These are phyloP conservation scores for Hypoxylon sp. DNA, from an alignment of 2,329 filamentous ascomycete genomes.

Conservation along the genomic window DNA sequence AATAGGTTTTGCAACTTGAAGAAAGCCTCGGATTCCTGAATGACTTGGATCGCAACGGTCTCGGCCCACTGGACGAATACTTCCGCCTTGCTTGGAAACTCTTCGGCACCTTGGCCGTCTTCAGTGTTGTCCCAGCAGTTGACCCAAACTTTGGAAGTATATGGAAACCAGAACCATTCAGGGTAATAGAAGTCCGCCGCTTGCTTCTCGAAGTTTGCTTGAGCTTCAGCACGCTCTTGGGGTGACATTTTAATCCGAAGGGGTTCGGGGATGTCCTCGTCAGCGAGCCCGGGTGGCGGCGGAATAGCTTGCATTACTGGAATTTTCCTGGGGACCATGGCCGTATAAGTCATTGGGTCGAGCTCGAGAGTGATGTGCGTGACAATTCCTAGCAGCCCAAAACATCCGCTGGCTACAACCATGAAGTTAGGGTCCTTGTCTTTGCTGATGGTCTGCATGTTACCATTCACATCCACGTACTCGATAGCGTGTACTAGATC, in stretches of 20 bases:
- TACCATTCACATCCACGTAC: constrained; percentile 63
- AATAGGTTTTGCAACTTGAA: constrained; percentile 32
- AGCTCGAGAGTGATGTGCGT: constrained; percentile 65
- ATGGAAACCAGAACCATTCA: constrained; percentile 68
- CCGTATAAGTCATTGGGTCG: constrained; percentile 63
- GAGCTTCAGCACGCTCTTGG: constrained; percentile 26
- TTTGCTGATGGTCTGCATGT: constrained; percentile 56
- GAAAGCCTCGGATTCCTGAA: constrained; percentile 48
- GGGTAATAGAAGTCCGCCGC: constrained; percentile 60
- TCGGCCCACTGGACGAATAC: constrained; percentile 55
- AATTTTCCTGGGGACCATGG: constrained; percentile 61
- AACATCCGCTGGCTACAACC: constrained; percentile 61
- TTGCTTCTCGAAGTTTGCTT: constrained; percentile 52
- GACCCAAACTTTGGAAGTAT: constrained; percentile 61
- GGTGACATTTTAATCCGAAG: constrained; percentile 49
- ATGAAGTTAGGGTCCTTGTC: constrained; percentile 55
- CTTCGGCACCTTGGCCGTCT: constrained; percentile 52
- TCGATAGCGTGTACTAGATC: constrained; percentile 64
- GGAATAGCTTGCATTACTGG: constrained; percentile 61
- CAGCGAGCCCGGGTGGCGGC: constrained; percentile 50
- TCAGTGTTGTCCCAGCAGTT: constrained; percentile 61
- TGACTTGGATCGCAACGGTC: constrained; percentile 33
- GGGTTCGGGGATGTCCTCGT: constrained; percentile 57
- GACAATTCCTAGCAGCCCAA: constrained; percentile 64
- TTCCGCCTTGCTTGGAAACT: constrained; percentile 56